A percentile compares a stretch with the other conserved stretches of the same genome.
Evolutionary conservation across 352 stramenopile genomes (phyloP).

Genomic region (Thraustochytrium striatum): DNA sequence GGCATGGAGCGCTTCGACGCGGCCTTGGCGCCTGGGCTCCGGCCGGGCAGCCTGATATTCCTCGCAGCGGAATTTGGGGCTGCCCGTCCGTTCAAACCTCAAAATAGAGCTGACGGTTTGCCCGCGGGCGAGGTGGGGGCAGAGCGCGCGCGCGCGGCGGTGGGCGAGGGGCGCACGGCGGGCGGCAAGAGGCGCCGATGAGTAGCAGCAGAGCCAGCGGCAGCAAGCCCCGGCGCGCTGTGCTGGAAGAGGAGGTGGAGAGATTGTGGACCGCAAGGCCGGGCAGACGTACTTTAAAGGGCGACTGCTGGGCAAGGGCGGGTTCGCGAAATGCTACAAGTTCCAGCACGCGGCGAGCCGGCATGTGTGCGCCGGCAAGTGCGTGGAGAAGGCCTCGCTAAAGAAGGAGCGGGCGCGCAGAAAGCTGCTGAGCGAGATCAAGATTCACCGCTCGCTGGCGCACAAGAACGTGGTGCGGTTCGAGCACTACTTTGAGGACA

Average conservation of each 20-base stretch:
- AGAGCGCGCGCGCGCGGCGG: no score
- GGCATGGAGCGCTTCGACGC: no score
- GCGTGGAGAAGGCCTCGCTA: conserved; percentile 94
- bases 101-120: no score
- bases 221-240: no score
- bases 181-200: no score
- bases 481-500: conserved; percentile 86
- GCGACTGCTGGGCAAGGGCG: conserved; percentile 90
- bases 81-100: no score
- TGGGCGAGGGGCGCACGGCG: no score
- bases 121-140: no score
- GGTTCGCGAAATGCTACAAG: conserved; percentile 96
- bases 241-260: not conserved
- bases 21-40: no score
- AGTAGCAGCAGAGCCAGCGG: no score
- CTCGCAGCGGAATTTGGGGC: no score
- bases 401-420: conserved; percentile 85
- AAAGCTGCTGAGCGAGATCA: conserved; percentile 56
- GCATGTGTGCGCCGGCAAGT: conserved; percentile 91
- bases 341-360: conserved; percentile 85
- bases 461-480: conserved; percentile 91
- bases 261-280: conserved; percentile 29
- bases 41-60: no score
- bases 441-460: conserved; percentile 65
- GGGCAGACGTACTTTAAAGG: conserved; percentile 74